phyloP scores from a whole-genome alignment of 2,329 filamentous ascomycete species.

The Didymella arachidicola region DNA sequence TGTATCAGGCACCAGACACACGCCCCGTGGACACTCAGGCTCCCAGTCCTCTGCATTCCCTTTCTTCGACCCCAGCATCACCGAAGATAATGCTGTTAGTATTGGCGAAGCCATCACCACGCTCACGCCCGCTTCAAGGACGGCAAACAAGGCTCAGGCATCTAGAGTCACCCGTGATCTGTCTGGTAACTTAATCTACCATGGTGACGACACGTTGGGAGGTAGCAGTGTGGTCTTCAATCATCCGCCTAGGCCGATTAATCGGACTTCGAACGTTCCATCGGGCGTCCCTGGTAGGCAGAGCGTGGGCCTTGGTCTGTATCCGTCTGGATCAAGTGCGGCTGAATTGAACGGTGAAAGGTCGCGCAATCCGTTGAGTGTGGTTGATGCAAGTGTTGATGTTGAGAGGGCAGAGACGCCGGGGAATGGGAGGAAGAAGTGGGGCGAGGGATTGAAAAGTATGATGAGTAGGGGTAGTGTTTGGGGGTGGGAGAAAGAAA shows the following conservation, averaged over 20 bases:
- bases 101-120: conserved; percentile 18
- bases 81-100: conserved; percentile 18
- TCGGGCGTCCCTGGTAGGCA: conserved; percentile 7
- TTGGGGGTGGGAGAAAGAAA: conserved; percentile 27
- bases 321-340: conserved; percentile 22
- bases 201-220: conserved; percentile 30
- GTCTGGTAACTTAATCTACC: conserved; percentile 32
- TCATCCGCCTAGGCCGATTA: conserved; percentile 15
- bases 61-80: conserved; percentile 30
- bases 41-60: conserved; percentile 43
- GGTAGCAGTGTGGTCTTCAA: conserved; percentile 29
- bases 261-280: conserved; percentile 3
- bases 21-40: conserved; percentile 31
- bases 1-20: conserved; percentile 26
- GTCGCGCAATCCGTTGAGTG: conserved; percentile 28
- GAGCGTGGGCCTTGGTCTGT: conserved; percentile 23
- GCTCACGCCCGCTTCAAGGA: not conserved
- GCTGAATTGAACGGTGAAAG: conserved; percentile 18
- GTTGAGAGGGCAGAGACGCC: conserved; percentile 21
- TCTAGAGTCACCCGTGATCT: conserved; percentile 26
- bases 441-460: conserved; percentile 35
- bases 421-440: conserved; percentile 30
- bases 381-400: conserved; percentile 22
- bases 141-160: not conserved
- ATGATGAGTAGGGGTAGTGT: conserved; percentile 26